Percentiles rank a stretch among this genome's conserved stretches.
phyloP scores from a whole-genome alignment of 2,329 filamentous ascomycete species.

The Phyllosticta citribraziliensis region DNA sequence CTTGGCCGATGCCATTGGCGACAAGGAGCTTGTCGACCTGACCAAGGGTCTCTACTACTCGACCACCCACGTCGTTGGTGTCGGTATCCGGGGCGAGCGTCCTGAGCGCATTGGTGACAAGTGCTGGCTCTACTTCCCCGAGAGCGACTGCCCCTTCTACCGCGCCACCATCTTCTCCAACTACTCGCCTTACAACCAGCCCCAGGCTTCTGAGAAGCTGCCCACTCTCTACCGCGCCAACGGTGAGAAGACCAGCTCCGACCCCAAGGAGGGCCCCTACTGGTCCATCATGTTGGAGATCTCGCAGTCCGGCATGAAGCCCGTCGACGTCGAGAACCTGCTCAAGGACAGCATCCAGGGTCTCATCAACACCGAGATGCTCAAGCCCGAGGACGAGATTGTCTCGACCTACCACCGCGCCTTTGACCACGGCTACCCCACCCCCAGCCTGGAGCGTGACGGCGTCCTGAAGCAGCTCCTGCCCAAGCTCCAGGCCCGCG shows the following conservation, averaged over 20 bases:
- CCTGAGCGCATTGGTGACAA: slow-evolving; percentile 97
- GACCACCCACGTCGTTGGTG: slow-evolving; percentile 91
- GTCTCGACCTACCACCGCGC: slow-evolving; percentile 96
- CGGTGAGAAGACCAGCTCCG: slow-evolving; percentile 65
- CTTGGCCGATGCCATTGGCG: slow-evolving; percentile 76
- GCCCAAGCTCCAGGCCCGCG: slow-evolving; percentile 81
- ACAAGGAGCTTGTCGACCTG: slow-evolving; percentile 71
- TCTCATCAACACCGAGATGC: slow-evolving; percentile 95
- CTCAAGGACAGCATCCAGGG: slow-evolving; percentile 90
- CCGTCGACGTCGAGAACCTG: slow-evolving; percentile 75
- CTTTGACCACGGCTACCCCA: slow-evolving; percentile 98
- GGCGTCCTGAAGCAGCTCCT: slow-evolving; percentile 86
- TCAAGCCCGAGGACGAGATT: slow-evolving; percentile 83
- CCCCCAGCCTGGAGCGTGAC: slow-evolving; percentile 88
- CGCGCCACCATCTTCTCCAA: slow-evolving; percentile 99
- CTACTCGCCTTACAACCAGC: slow-evolving; percentile 98
- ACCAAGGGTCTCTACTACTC: slow-evolving; percentile 95
- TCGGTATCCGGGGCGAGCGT: slow-evolving; percentile 82
- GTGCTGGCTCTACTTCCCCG: slow-evolving; percentile 99
- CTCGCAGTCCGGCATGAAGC: slow-evolving; percentile 92
- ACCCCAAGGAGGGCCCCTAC: slow-evolving; percentile 82
- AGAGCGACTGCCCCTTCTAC: slow-evolving; percentile 98
- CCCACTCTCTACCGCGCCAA: slow-evolving; percentile 77
- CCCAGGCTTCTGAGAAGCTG: slow-evolving; percentile 69
- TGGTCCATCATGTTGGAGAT: slow-evolving; percentile 99